Evolutionary conservation across 495 filamentous ascomycete genomes (phyloP), one percentile per base, ranked within the genome.

Genomic region (Bathelium albidoporum): DNA sequence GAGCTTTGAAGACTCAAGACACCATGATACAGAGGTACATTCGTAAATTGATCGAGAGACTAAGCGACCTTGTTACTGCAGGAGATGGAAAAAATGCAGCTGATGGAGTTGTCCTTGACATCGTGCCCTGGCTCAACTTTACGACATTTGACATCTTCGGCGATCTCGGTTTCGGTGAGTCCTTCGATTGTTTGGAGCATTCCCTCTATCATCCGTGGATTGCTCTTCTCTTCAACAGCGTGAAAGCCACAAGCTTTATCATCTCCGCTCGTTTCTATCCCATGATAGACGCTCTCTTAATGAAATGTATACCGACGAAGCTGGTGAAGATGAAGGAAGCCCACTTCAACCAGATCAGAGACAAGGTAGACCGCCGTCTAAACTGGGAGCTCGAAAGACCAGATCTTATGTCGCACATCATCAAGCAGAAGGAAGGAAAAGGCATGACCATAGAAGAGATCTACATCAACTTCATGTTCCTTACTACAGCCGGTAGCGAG

Each of bases 121-220:
- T 75, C 58, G 69, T 73, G 16, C 64, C 64, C 11, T 74, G 69
- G 71, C 67, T 68, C 49, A 72, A 74, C 31, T 75, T 72, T 59
- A 69, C 70, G 18, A 75, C 70, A 0, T 73, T 75, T 44, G 73
- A 75, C 62, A 73, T 75, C 59, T 72, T 73, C 63, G 73, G 72
- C 11, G 72, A 75, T 64, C 65, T 75, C 18, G 63, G 61, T 31
- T 75, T 75, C 61, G 73, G 73, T 7, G 73, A 75, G 63, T 69
- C 73, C 7, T 74, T 75, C 61, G 73, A 69, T 43, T 73, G 70
- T 44, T 66, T 75, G 45, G 66, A 71, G 12, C 41, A 69, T 26
- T 69, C 67, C 0, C 26, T 24, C 16, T 69, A 62, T 52, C 67
- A 73, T 49, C 63, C 69, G 32, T 75, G 73, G 73, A 69, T 75